phyloP scores from a whole-genome alignment of 768 basidiomycete genomes.

The Agaricus bisporus region DNA sequence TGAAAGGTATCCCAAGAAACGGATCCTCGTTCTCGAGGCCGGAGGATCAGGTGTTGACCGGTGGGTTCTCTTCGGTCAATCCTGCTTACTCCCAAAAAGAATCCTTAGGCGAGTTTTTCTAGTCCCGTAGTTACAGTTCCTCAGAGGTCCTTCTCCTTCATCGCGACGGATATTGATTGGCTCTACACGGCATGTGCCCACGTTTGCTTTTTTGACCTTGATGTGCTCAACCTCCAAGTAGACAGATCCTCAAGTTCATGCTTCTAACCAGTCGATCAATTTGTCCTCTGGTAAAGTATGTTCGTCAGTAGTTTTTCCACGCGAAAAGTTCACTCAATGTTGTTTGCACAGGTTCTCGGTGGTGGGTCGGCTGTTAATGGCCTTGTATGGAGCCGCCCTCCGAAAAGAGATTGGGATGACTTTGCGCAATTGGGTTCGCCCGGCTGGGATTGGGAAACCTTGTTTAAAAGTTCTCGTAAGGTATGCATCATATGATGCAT shows the following conservation, averaged over 20 bases:
- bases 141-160: constrained; percentile 27
- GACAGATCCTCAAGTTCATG: constrained; percentile 41
- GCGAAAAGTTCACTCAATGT: neutral
- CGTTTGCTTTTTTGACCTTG: neutral
- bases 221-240: constrained; percentile 7
- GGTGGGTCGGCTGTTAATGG: constrained; percentile 69
- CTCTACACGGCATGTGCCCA: constrained; percentile 24
- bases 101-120: too few species aligned
- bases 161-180: constrained; percentile 49
- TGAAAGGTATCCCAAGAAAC: constrained; percentile 23
- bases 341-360: constrained; percentile 46
- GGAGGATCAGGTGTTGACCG: constrained; percentile 39
- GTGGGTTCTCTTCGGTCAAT: constrained; percentile 25
- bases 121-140: constrained; percentile 27
- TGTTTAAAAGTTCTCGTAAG: constrained; percentile 29
- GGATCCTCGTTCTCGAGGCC: constrained; percentile 35
- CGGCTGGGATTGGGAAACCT: constrained; percentile 49
- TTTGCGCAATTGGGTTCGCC: constrained; percentile 47
- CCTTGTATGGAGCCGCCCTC: constrained; percentile 31
- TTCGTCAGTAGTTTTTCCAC: neutral
- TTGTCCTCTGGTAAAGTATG: constrained; percentile 61
- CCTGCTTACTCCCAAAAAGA: constrained; percentile 24
- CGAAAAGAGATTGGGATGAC: constrained; percentile 22
- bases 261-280: constrained; percentile 32
- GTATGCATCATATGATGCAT: neutral